Conservation (phyloP, 805 yeast genomes). For the Myxozyma vanderwaltii region DNA sequence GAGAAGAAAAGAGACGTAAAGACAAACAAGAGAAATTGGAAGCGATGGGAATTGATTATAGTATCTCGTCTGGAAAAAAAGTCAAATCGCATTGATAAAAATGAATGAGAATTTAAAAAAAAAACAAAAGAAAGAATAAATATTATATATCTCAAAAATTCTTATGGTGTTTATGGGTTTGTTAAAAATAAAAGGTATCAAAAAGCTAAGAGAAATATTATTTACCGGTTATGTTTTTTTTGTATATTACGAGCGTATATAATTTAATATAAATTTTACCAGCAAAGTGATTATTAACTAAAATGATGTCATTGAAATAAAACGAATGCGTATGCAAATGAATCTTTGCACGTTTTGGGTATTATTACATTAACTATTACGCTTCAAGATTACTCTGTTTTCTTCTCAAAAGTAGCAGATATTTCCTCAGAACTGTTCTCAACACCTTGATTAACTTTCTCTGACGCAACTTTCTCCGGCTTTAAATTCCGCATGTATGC, state of each 20-base stretch:
- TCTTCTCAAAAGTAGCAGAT: slow-evolving; percentile 1
- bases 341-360: no score
- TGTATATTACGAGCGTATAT: neutral
- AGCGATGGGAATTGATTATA: slow-evolving; percentile 60
- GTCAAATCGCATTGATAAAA: slow-evolving; percentile 7
- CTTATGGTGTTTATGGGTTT: slow-evolving; percentile 3
- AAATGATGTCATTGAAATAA: neutral
- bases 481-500: neutral
- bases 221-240: neutral
- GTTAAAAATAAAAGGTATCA: neutral
- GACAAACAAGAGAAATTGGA: slow-evolving; percentile 54
- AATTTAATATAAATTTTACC: no score
- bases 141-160: neutral
- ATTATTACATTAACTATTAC: no score
- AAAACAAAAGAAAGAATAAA: neutral
- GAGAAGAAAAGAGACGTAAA: slow-evolving; percentile 48
- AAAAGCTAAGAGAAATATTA: neutral
- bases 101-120: no score
- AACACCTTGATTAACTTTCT: neutral
- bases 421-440: neutral
- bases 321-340: neutral
- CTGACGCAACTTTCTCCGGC: neutral
- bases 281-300: no score
- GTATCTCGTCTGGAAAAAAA: slow-evolving; percentile 19
- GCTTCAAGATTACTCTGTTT: neutral